phyloP scores from a whole-genome alignment of 2,329 filamentous ascomycete species.

The Simplicillium aogashimaense region DNA sequence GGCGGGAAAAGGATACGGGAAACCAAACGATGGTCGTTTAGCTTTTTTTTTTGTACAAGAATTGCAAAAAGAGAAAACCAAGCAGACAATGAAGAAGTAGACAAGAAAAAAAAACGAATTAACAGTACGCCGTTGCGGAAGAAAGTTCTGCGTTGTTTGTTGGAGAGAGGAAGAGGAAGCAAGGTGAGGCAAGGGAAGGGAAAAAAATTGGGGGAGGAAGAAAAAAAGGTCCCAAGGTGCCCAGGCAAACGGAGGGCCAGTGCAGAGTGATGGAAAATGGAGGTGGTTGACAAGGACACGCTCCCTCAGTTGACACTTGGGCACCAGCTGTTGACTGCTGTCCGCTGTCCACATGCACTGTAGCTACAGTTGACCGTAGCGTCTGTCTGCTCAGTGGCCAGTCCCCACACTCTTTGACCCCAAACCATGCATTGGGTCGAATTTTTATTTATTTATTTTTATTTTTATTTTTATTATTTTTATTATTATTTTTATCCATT shows the following conservation, averaged over 20 bases:
- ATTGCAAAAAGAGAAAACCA: neutral
- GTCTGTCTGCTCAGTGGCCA: no score
- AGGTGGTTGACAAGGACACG: neutral
- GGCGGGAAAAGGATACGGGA: constrained; percentile 2
- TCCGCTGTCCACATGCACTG: no score
- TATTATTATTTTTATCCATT: no score
- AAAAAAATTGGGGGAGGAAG: neutral
- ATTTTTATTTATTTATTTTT: no score
- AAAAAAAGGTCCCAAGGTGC: no score
- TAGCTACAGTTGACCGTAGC: no score
- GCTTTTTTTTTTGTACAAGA: neutral
- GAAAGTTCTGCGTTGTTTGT: neutral
- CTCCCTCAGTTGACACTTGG: neutral
- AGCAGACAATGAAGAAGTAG: neutral
- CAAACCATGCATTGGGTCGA: no score
- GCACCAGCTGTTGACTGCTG: no score
- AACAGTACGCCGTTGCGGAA: neutral
- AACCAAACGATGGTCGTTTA: neutral
- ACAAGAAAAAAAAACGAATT: neutral
- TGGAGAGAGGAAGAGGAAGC: neutral
- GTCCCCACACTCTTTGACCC: no score
- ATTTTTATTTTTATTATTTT: no score
- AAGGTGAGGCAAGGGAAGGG: constrained; percentile 1
- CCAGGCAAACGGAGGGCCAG: no score
- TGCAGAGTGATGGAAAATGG: no score